Evolutionary conservation across 306 rosid genomes (phyloP).

Genomic region (Oxytropis ochrocephala): DNA sequence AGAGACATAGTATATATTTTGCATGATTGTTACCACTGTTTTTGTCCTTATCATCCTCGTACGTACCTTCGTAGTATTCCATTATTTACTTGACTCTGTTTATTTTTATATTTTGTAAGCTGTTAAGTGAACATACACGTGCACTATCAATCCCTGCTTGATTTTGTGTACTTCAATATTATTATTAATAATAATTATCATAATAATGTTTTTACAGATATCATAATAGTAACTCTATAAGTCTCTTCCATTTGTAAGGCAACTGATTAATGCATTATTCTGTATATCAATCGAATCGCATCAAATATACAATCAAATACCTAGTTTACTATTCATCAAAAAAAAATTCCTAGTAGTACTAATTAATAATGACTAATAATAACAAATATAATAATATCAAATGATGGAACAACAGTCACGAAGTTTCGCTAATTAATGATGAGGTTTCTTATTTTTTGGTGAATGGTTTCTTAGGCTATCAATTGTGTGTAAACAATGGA

Average conservation of each 20-base stretch:
- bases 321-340: neutral
- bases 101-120: neutral
- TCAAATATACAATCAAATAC: neutral
- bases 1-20: slow-evolving; percentile 1
- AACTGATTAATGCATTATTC: neutral
- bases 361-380: neutral
- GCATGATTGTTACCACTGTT: neutral
- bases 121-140: slow-evolving; percentile 18
- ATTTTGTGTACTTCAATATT: neutral
- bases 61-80: slow-evolving; percentile 2
- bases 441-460: neutral
- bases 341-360: neutral
- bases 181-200: neutral
- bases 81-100: slow-evolving; percentile 9
- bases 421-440: neutral
- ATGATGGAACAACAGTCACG: neutral
- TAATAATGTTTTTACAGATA: neutral
- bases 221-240: neutral
- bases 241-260: slow-evolving; percentile 14
- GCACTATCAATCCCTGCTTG: neutral
- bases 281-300: neutral
- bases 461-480: neutral
- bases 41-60: slow-evolving; percentile 5
- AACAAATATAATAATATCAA: neutral
- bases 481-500: neutral